phyloP scores from a whole-genome alignment of 2,329 filamentous ascomycete species.

The Aspergillus versicolor region DNA sequence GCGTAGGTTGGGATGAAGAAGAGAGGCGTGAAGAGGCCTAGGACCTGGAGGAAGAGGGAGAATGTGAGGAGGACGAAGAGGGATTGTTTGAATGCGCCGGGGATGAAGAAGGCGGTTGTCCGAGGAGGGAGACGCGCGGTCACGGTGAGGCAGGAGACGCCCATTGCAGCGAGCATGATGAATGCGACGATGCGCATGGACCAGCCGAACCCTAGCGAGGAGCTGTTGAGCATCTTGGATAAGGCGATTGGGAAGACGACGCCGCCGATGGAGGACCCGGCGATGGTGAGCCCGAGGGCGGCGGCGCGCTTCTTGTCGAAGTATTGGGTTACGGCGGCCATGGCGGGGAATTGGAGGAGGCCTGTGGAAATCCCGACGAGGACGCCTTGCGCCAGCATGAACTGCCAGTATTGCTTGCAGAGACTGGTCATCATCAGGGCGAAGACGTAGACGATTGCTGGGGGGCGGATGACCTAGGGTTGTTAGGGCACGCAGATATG shows the following conservation, averaged over 20 bases:
- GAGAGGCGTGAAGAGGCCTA: conserved; percentile 30
- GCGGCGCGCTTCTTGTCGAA: conserved; percentile 50
- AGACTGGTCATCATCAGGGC: conserved; percentile 64
- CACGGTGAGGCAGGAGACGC: conserved; percentile 37
- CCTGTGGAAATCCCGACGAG: conserved; percentile 31
- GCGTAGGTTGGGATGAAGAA: conserved; percentile 32
- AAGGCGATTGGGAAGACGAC: conserved; percentile 52
- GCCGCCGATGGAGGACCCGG: conserved; percentile 54
- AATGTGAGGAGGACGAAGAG: conserved; percentile 29
- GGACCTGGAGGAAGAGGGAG: conserved; percentile 22
- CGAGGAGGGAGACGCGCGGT: conserved; percentile 18
- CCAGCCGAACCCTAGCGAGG: conserved; percentile 52
- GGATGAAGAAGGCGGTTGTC: conserved; percentile 5
- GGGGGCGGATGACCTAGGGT: conserved; percentile 16
- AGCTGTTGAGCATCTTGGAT: conserved; percentile 49
- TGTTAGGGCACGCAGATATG: not conserved
- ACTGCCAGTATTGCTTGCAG: conserved; percentile 55
- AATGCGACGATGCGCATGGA: conserved; percentile 55
- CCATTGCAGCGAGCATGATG: conserved; percentile 46
- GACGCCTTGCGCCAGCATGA: conserved; percentile 40
- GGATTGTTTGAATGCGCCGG: conserved; percentile 40
- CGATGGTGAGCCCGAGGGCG: conserved; percentile 48
- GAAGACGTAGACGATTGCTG: conserved; percentile 45
- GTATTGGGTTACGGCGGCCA: conserved; percentile 48
- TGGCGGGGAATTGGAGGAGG: conserved; percentile 46